A percentile compares a stretch with the other conserved stretches of the same genome.
These are phyloP conservation scores for Colletotrichum endophyticum DNA, from an alignment of 2,329 filamentous ascomycete species.

Conservation along the genomic window DNA sequence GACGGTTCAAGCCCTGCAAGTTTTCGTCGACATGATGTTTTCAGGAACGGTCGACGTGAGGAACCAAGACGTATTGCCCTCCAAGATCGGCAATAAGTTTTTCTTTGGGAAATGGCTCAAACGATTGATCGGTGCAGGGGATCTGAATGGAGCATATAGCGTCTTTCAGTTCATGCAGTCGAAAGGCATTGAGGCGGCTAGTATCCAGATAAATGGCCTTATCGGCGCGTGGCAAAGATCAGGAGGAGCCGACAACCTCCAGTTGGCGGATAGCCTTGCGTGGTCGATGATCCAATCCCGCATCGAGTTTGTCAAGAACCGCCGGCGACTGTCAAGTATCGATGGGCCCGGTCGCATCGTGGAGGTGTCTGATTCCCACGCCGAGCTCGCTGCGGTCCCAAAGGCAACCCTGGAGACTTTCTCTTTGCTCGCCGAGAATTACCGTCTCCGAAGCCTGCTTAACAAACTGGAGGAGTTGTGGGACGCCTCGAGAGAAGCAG, in stretches of 20 bases:
- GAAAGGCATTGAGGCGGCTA: constrained; percentile 69
- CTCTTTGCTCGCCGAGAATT: constrained; percentile 74
- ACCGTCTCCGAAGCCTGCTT: constrained; percentile 66
- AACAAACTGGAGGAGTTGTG: constrained; percentile 64
- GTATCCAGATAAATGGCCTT: constrained; percentile 82
- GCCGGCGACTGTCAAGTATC: constrained; percentile 35
- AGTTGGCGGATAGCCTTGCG: constrained; percentile 70
- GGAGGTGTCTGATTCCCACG: constrained; percentile 7
- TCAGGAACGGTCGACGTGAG: constrained; percentile 57
- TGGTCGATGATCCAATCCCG: constrained; percentile 80
- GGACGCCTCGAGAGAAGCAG: constrained; percentile 64
- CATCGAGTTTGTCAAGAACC: constrained; percentile 63
- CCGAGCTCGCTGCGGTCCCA: constrained; percentile 41
- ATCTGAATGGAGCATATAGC: constrained; percentile 72
- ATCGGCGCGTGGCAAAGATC: constrained; percentile 79
- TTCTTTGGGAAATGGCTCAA: constrained; percentile 92
- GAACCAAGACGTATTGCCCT: constrained; percentile 47
- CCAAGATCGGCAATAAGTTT: constrained; percentile 70
- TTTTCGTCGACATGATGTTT: constrained; percentile 91
- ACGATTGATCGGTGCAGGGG: constrained; percentile 74
- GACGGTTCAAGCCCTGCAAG: constrained; percentile 70
- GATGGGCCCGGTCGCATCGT: constrained; percentile 30
- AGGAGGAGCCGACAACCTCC: constrained; percentile 55
- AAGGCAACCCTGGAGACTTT: constrained; percentile 80
- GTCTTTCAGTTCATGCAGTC: constrained; percentile 79